Evolutionary conservation across 2,329 filamentous ascomycete species (phyloP).

Genomic region (Furcasterigmium furcatum): DNA sequence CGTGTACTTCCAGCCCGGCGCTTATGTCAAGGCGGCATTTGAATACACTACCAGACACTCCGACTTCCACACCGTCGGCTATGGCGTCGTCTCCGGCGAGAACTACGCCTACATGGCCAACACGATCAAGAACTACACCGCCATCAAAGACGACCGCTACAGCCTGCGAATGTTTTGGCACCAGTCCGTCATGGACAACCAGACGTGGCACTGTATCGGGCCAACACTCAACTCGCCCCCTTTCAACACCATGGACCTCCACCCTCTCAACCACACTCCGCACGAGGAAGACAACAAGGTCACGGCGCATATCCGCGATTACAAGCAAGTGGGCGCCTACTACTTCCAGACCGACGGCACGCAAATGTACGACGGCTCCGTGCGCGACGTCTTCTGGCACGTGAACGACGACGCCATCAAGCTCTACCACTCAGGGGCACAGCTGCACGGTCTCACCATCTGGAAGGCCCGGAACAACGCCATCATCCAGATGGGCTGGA

Average conservation of each 20-base stretch:
- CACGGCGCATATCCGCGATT: constrained; percentile 21
- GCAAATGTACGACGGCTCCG: constrained; percentile 25
- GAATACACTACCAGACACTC: constrained; percentile 19
- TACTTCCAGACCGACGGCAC: constrained; percentile 32
- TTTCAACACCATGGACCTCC: constrained; percentile 32
- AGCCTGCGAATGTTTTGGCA: constrained; percentile 26
- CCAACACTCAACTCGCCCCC: constrained; percentile 27
- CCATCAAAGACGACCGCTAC: constrained; percentile 20
- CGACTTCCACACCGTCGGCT: constrained; percentile 25
- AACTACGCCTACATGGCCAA: constrained; percentile 34
- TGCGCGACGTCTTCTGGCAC: constrained; percentile 30
- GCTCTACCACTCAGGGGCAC: constrained; percentile 25
- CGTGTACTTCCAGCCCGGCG: constrained; percentile 24
- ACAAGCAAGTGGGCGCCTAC: constrained; percentile 34
- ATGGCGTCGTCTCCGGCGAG: constrained; percentile 31
- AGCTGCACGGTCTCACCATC: constrained; percentile 16
- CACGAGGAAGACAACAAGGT: constrained; percentile 8
- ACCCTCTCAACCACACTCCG: constrained; percentile 11
- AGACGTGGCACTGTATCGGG: constrained; percentile 21
- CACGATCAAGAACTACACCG: constrained; percentile 19
- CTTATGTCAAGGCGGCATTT: constrained; percentile 33
- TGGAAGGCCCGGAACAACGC: constrained; percentile 28
- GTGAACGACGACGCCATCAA: constrained; percentile 31
- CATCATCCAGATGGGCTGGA: constrained; percentile 31
- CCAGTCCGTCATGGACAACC: constrained; percentile 11